These are phyloP conservation scores for Solanum medicagineum DNA, from an alignment of 257 asterid species.

Conservation along the genomic window DNA sequence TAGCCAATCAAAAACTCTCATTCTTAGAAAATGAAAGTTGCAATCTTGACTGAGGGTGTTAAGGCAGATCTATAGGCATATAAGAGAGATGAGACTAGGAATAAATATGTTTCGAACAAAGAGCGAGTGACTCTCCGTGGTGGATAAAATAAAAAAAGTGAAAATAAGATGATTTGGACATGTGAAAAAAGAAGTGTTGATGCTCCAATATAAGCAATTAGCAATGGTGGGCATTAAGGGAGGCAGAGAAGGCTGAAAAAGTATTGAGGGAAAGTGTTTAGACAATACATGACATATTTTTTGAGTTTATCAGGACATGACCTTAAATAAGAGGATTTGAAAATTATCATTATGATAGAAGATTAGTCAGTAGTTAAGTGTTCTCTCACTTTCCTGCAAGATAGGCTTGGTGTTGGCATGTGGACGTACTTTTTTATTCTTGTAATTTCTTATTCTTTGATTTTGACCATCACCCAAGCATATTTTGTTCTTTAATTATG, in stretches of 20 bases:
- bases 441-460: neutral
- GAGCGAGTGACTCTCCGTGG: neutral
- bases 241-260: no score
- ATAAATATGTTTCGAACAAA: neutral
- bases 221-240: no score
- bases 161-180: neutral
- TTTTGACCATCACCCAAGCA: accelerated
- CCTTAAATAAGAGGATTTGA: neutral
- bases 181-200: neutral
- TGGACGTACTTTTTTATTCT: neutral
- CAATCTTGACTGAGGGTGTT: neutral
- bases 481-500: neutral
- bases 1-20: neutral
- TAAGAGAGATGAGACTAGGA: neutral
- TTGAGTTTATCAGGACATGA: neutral
- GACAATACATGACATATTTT: no score
- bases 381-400: neutral
- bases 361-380: neutral
- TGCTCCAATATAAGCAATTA: neutral
- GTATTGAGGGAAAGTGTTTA: no score
- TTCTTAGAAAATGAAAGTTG: neutral
- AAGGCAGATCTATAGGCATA: neutral
- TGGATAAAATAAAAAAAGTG: accelerated
- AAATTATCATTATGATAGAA: neutral
- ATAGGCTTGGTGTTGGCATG: neutral